Base-by-base conservation (phyloP, 148 eudicot species). In the Chenopodium formosanum region DNA sequence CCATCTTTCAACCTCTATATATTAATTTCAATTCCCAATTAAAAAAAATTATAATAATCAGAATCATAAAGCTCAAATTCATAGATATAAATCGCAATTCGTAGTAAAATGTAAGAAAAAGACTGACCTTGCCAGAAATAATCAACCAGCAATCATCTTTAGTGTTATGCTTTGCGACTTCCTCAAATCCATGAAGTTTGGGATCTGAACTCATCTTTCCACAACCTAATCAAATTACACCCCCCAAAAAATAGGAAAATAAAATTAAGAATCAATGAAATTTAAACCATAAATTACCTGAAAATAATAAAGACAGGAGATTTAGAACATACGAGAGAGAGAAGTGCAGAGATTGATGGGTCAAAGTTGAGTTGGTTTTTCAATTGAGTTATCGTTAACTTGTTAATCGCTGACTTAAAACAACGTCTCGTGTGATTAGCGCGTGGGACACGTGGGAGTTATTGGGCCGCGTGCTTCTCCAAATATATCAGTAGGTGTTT, bases 111-210 rank as follows among this genome's bases (percentile, higher is more conserved):
- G 23, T 3, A 12, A 8, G 25, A 52, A 32, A 22, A 74, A 19
- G 63, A 27, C 69, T 65, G 47, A 82, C 94, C 94, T 91, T 91
- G 14, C 82, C 85, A 69, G 85, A 81, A 80, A 90, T 90, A 37
- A 89, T 85, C 62, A 91, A 78, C 94, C 94, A 90, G 80, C 93
- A 91, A 86, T 89, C 89, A 2, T 82, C 70, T 73, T 87, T 88
- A 58, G 46, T 23, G 78, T 83, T 86, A 87, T 90, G 91, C 80
- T 86, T 85, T 9, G 85, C 84, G n/a, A 90, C 89, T 76, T 91
- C 91, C 50, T 90, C 88, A 82, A 91, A 90, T 29, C 13, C 13
- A 32, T 73, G 78, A 69, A 86, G 66, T 75, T 84, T 82, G 40
- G 40, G 73, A 47, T 85, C 86, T 76, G 89, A 77, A 50, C 86